A percentile compares a stretch with the other conserved stretches of the same genome.
Conservation (phyloP, 108 stramenopile genomes). For the Discostella stelligeroides region DNA sequence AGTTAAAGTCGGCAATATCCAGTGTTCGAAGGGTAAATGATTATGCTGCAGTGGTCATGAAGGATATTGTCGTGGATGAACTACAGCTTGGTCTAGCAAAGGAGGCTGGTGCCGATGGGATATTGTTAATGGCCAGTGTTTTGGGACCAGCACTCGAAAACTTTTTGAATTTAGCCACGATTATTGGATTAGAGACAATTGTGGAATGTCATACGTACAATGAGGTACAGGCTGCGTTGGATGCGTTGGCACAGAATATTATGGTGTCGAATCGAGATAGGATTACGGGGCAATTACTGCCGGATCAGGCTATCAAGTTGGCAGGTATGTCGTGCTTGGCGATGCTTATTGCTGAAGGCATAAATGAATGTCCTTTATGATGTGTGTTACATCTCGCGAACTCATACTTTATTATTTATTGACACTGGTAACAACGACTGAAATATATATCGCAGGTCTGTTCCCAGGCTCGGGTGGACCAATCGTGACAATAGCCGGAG, state of each 20-base stretch:
- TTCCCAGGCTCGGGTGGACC: conserved; percentile 89
- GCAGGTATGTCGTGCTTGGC: conserved; percentile 80
- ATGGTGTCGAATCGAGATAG: conserved; percentile 88
- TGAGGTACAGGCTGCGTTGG: conserved; percentile 85
- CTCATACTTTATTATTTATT: too few species aligned
- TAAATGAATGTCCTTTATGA: too few species aligned
- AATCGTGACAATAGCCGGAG: conserved; percentile 80
- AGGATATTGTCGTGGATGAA: conserved; percentile 92
- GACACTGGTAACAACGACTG: too few species aligned
- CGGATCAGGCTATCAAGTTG: conserved; percentile 81
- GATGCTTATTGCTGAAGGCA: too few species aligned
- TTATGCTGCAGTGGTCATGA: conserved; percentile 88
- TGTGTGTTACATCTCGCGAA: too few species aligned
- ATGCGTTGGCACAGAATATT: conserved; percentile 79
- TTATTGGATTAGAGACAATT: conserved; percentile 87
- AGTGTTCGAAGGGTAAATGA: conserved; percentile 69
- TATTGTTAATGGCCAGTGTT: conserved; percentile 79
- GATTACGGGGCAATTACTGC: conserved; percentile 59
- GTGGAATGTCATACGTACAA: conserved; percentile 90
- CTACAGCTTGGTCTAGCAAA: conserved; percentile 88
- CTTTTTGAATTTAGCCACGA: conserved; percentile 85
- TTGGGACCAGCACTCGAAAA: conserved; percentile 82
- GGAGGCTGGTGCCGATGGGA: conserved; percentile 88
- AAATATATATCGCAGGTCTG: too few species aligned
- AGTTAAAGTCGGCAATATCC: conserved; percentile 73